Evolutionary conservation across 371 early-diverging fungal species (phyloP).

Genomic region (Thermomucor indicae-seudaticae): DNA sequence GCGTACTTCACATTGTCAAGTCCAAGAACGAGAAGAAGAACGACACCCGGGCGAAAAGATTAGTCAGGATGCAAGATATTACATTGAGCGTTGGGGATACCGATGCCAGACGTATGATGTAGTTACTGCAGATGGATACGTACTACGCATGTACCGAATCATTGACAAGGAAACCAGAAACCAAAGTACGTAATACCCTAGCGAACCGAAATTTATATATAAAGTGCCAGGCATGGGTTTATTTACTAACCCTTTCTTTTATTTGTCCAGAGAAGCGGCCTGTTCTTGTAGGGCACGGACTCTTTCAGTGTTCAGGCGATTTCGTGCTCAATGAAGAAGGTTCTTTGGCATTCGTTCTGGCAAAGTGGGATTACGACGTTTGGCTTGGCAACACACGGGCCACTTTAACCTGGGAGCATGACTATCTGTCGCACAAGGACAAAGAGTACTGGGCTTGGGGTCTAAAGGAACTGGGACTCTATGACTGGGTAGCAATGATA

Average conservation of each 20-base stretch:
- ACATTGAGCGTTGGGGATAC: slow-evolving; percentile 38
- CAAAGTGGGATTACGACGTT: slow-evolving; percentile 49
- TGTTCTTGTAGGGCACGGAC: slow-evolving; percentile 54
- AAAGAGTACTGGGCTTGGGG: slow-evolving; percentile 56
- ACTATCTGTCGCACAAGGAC: slow-evolving; percentile 22
- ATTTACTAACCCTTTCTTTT: too few species aligned
- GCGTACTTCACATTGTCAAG: neutral
- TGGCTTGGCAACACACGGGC: slow-evolving; percentile 50
- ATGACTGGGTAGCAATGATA: slow-evolving; percentile 45
- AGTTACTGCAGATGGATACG: slow-evolving; percentile 42
- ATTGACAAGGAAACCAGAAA: slow-evolving; percentile 9
- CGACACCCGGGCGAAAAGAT: slow-evolving; percentile 20
- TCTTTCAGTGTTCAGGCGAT: slow-evolving; percentile 59
- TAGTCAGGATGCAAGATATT: slow-evolving; percentile 27
- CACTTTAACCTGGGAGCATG: slow-evolving; percentile 18
- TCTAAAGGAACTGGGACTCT: slow-evolving; percentile 45
- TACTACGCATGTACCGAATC: slow-evolving; percentile 35
- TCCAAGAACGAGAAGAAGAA: neutral
- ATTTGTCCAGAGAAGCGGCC: slow-evolving; percentile 18
- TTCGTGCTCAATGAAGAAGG: slow-evolving; percentile 46
- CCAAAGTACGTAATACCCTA: neutral
- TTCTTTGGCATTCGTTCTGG: slow-evolving; percentile 52
- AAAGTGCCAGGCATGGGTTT: too few species aligned
- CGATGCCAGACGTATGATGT: slow-evolving; percentile 25
- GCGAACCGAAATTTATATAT: too few species aligned